Evolutionary conservation across 176 grass and related monocot species (phyloP).

Genomic region (Carex pumila): DNA sequence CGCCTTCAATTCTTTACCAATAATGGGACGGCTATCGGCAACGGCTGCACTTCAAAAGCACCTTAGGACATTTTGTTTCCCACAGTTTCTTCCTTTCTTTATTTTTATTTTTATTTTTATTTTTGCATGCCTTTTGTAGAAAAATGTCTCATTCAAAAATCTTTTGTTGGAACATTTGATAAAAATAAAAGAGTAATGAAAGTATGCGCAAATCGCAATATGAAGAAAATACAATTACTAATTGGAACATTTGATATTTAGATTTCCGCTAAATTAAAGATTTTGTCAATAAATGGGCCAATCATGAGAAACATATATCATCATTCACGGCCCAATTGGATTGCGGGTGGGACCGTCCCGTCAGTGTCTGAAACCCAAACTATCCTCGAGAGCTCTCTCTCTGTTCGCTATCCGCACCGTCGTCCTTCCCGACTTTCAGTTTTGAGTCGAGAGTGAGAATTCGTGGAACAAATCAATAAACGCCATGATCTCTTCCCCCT

Average conservation of each 20-base stretch:
- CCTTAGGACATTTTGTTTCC: background rate
- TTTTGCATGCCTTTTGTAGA: background rate
- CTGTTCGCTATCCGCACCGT: background rate
- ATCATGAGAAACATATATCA: background rate
- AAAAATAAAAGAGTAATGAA: background rate
- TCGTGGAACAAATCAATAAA: background rate
- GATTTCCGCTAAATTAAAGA: background rate
- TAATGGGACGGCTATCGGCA: slow-evolving; percentile 41
- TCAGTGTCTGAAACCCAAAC: background rate
- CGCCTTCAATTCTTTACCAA: slow-evolving; percentile 38
- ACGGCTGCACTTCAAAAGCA: slow-evolving; percentile 16
- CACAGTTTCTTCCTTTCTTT: background rate
- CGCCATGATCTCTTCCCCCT: slow-evolving; percentile 13
- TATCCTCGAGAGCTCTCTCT: background rate
- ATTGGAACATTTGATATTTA: background rate
- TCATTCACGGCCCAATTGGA: background rate
- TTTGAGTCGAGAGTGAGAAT: background rate
- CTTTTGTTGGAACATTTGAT: background rate
- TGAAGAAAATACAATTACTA: background rate
- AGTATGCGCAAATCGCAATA: background rate
- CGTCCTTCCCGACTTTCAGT: background rate
- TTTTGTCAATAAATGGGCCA: background rate
- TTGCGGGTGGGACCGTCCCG: background rate
- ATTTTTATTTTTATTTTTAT: background rate
- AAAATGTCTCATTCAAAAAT: background rate